Percentiles rank a stretch among this genome's conserved stretches.
Evolutionary conservation across 78 protist species (phyloP).

Genomic region (Emiliania huxleyi): DNA sequence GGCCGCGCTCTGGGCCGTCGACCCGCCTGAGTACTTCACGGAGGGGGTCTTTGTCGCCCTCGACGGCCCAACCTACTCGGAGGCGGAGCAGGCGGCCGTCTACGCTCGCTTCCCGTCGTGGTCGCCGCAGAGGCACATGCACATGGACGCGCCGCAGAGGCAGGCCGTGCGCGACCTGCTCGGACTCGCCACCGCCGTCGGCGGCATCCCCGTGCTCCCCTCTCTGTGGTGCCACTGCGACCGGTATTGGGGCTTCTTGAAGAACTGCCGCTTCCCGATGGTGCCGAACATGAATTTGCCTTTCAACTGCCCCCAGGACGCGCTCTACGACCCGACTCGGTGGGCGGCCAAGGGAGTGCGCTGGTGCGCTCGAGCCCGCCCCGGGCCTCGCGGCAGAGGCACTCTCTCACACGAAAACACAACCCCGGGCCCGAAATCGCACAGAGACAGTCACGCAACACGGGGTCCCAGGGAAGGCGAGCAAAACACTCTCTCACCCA

Average conservation of each 20-base stretch:
- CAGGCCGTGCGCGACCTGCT: not conserved
- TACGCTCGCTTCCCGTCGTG: not conserved
- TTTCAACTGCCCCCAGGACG: not conserved
- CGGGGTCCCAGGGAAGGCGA: too few relatives aligned
- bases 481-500: too few relatives aligned
- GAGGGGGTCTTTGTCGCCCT: not conserved
- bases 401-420: too few relatives aligned
- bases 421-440: too few relatives aligned
- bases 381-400: too few relatives aligned
- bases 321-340: not conserved
- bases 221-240: not conserved
- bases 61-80: not conserved
- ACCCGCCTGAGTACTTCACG: conserved; percentile 12
- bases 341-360: not conserved
- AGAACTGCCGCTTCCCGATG: not conserved
- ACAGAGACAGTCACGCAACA: too few relatives aligned
- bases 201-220: not conserved
- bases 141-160: not conserved
- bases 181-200: not conserved
- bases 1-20: not conserved
- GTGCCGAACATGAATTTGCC: not conserved
- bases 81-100: not conserved
- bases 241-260: not conserved
- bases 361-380: too few relatives aligned
- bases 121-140: not conserved